Conservation (phyloP, 768 basidiomycete species). For the Boletus coccyginus region DNA sequence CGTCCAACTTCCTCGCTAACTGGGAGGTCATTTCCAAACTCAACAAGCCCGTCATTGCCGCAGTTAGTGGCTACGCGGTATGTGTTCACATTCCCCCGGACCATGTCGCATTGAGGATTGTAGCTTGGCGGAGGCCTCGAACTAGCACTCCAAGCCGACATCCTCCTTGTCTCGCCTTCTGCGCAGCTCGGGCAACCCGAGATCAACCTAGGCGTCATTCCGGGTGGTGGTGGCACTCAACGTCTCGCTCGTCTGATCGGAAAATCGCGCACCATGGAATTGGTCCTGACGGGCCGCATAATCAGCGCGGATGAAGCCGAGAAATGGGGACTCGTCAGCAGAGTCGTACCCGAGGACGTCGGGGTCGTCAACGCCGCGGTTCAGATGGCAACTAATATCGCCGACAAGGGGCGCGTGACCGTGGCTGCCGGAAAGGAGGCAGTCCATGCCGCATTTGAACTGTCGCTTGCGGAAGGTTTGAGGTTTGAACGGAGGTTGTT, state of each 20-base stretch:
- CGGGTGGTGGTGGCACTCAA: constrained; percentile 93
- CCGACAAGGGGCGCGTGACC: constrained; percentile 77
- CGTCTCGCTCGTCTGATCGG: constrained; percentile 83
- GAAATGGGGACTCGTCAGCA: constrained; percentile 82
- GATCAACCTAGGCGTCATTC: constrained; percentile 93
- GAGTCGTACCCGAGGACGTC: constrained; percentile 73
- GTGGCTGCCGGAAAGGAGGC: constrained; percentile 91
- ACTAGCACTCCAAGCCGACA: constrained; percentile 94
- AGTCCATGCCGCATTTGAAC: constrained; percentile 89
- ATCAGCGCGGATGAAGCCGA: constrained; percentile 81
- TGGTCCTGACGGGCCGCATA: constrained; percentile 84
- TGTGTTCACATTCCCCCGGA: constrained; percentile 28
- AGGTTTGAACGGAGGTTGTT: constrained; percentile 87
- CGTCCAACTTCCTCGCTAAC: constrained; percentile 77
- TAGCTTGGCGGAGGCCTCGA: constrained; percentile 98
- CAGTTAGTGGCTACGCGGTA: constrained; percentile 92
- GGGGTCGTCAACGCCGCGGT: constrained; percentile 89
- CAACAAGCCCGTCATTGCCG: constrained; percentile 93
- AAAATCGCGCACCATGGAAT: constrained; percentile 93
- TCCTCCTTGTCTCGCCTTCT: constrained; percentile 85
- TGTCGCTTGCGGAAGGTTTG: constrained; percentile 78
- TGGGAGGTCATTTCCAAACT: constrained; percentile 75
- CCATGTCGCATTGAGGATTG: background rate
- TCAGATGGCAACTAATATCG: constrained; percentile 72
- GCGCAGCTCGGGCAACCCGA: constrained; percentile 96